A percentile compares a stretch with the other conserved stretches of the same genome.
Conservation (phyloP, 345 rosid genomes). For the Eucalyptus paniculata region DNA sequence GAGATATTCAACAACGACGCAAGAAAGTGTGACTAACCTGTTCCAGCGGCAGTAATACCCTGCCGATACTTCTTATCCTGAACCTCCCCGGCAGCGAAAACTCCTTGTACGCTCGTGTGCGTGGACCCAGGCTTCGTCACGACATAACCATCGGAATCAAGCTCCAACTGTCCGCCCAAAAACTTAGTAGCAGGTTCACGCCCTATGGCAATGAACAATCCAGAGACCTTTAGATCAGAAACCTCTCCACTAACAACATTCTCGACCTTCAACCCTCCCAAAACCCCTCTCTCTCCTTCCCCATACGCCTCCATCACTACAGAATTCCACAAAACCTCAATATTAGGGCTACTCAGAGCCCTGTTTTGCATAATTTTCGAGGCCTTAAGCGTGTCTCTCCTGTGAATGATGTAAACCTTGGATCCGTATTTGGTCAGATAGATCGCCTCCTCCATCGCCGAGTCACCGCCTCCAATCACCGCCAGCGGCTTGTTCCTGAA, state of each 20-base stretch:
- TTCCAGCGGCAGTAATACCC: constrained; percentile 93
- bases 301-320: constrained; percentile 71
- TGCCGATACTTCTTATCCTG: constrained; percentile 97
- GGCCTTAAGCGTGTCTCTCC: constrained; percentile 81
- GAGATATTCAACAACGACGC: background rate
- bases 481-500: constrained; percentile 63
- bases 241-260: constrained; percentile 55
- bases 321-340: constrained; percentile 76
- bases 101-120: constrained; percentile 63
- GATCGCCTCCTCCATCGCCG: constrained; percentile 93
- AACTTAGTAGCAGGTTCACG: constrained; percentile 97
- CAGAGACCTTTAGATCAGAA: constrained; percentile 58
- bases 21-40: constrained; percentile 31
- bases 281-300: constrained; percentile 16
- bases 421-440: constrained; percentile 79
- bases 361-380: constrained; percentile 85
- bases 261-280: constrained; percentile 75
- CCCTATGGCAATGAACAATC: constrained; percentile 96
- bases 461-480: constrained; percentile 94
- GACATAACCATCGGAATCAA: constrained; percentile 75
- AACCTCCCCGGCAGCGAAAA: constrained; percentile 94
- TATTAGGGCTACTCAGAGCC: constrained; percentile 55
- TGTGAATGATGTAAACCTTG: constrained; percentile 66
- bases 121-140: constrained; percentile 71
- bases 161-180: constrained; percentile 60